Conservation (phyloP, 148 eudicot genomes). For the Nyssa sinensis region DNA sequence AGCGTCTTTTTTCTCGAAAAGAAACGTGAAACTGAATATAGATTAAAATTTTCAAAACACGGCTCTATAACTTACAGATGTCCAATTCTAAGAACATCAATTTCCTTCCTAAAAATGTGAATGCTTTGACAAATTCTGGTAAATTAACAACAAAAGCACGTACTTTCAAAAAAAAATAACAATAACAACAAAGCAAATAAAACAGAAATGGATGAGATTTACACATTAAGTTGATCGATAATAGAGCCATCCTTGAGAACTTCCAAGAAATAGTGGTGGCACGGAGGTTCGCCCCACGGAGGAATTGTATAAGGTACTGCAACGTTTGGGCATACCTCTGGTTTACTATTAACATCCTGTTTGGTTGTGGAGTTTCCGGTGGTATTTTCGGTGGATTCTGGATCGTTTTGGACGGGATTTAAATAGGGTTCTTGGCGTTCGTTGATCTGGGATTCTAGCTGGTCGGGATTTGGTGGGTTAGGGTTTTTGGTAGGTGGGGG, state of each 20-base stretch:
- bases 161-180: too few species aligned
- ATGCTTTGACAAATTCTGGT: not conserved
- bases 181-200: not conserved
- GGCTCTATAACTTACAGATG: too few species aligned
- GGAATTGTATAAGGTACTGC: constrained; percentile 71
- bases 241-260: constrained; percentile 88
- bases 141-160: not conserved
- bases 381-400: not conserved
- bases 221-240: constrained; percentile 71
- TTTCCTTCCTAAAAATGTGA: not conserved
- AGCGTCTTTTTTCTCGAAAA: too few species aligned
- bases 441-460: constrained; percentile 8
- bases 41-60: too few species aligned
- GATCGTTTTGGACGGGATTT: not conserved
- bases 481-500: constrained; percentile 54
- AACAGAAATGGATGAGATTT: constrained; percentile 2
- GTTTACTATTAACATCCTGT: constrained; percentile 14
- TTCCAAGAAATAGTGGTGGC: constrained; percentile 58
- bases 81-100: too few species aligned
- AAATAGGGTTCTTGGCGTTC: constrained; percentile 6
- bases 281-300: constrained; percentile 75
- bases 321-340: constrained; percentile 20
- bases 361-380: constrained; percentile 8
- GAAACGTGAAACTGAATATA: too few species aligned
- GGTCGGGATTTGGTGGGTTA: constrained; percentile 18